These are phyloP conservation scores for Trametes elegans DNA, from an alignment of 768 basidiomycete genomes.

Conservation along the genomic window DNA sequence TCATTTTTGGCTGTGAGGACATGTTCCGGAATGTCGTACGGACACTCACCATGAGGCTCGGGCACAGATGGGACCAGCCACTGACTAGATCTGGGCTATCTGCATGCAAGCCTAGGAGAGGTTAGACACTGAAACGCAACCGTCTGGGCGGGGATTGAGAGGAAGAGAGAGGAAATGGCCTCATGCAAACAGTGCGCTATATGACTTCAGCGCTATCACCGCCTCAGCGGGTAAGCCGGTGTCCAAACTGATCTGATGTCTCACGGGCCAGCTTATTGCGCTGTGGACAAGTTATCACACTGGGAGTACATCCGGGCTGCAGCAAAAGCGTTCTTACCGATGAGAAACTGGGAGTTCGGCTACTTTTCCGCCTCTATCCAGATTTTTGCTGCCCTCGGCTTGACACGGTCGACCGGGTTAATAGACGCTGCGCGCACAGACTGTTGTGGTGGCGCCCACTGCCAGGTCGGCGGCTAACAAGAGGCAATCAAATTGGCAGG, in stretches of 20 bases:
- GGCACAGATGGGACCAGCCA: background rate
- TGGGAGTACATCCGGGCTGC: no score
- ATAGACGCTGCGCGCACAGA: no score
- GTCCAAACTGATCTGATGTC: no score
- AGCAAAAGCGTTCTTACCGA: no score
- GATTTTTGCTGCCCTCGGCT: background rate
- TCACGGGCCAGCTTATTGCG: background rate
- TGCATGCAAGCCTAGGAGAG: background rate
- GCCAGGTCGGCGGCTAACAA: no score
- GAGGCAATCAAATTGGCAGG: background rate
- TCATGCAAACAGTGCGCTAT: slow-evolving; percentile 1
- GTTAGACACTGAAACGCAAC: background rate
- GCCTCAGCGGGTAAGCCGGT: slow-evolving; percentile 11
- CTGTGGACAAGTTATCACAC: no score
- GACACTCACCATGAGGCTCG: slow-evolving; percentile 1
- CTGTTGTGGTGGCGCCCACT: no score
- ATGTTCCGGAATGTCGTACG: background rate
- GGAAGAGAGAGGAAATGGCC: background rate
- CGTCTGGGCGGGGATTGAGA: no score
- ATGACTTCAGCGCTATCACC: slow-evolving; percentile 2
- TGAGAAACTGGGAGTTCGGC: no score
- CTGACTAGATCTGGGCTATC: background rate
- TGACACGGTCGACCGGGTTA: background rate
- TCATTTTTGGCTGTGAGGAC: background rate
- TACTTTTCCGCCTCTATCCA: no score